These are phyloP conservation scores for Casuarina cunninghamiana DNA, from an alignment of 306 rosid genomes.

Conservation along the genomic window DNA sequence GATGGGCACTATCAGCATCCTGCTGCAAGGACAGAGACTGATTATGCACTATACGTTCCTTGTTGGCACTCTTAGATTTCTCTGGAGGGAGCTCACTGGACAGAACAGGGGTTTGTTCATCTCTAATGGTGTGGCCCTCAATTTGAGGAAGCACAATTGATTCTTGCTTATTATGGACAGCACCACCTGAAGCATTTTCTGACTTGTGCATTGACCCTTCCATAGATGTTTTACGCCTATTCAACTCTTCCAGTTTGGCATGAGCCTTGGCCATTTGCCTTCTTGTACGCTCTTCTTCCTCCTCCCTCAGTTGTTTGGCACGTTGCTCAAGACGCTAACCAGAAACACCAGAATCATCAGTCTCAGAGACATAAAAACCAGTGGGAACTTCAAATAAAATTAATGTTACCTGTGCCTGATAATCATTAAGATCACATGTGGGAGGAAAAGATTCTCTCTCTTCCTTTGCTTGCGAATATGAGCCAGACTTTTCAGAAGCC, in stretches of 20 bases:
- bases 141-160: slow-evolving; percentile 34
- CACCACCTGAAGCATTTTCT: slow-evolving; percentile 44
- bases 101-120: slow-evolving; percentile 38
- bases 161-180: slow-evolving; percentile 48
- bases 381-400: slow-evolving; percentile 21
- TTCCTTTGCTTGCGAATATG: slow-evolving; percentile 43
- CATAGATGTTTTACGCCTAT: slow-evolving; percentile 50
- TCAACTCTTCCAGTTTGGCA: slow-evolving; percentile 80
- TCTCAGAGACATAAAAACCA: slow-evolving; percentile 19
- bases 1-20: slow-evolving; percentile 45
- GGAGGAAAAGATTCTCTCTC: slow-evolving; percentile 53
- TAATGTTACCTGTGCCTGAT: slow-evolving; percentile 68
- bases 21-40: slow-evolving; percentile 46
- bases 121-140: slow-evolving; percentile 33
- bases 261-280: slow-evolving; percentile 76
- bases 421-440: slow-evolving; percentile 47
- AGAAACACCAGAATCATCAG: slow-evolving; percentile 28
- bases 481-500: slow-evolving; percentile 40
- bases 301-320: slow-evolving; percentile 78
- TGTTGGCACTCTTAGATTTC: slow-evolving; percentile 28
- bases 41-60: slow-evolving; percentile 44
- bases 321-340: slow-evolving; percentile 76
- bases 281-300: slow-evolving; percentile 81
- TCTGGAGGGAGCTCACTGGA: slow-evolving; percentile 36
- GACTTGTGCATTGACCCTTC: slow-evolving; percentile 45